Conservation (phyloP, 768 basidiomycete species). For the Mrakia frigida region DNA sequence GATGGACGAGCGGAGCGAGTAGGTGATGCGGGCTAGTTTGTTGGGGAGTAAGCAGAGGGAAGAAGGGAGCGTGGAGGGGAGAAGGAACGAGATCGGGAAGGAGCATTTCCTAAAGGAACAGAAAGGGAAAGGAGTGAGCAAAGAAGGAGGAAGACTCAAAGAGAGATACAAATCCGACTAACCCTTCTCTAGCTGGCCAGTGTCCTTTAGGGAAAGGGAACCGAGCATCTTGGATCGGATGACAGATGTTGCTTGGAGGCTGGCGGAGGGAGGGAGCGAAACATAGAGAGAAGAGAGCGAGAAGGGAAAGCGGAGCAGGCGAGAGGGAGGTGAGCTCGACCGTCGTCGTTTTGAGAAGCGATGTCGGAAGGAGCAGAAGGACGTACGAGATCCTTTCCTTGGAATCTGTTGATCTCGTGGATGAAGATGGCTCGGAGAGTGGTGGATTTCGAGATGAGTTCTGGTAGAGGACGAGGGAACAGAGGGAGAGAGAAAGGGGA, state of each 20-base stretch:
- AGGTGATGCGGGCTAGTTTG: constrained; percentile 13
- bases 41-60: constrained; percentile 12
- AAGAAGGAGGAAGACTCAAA: neutral
- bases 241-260: constrained; percentile 17
- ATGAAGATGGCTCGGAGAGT: constrained; percentile 10
- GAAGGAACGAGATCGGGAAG: constrained; percentile 1
- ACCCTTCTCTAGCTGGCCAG: constrained; percentile 18
- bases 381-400: constrained; percentile 15
- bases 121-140: neutral
- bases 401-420: neutral
- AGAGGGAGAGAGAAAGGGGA: neutral
- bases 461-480: neutral
- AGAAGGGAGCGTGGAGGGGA: neutral
- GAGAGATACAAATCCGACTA: neutral
- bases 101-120: neutral
- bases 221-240: constrained; percentile 4
- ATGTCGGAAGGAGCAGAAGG: neutral
- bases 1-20: constrained; percentile 10
- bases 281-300: too few relatives aligned
- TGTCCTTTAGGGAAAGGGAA: neutral
- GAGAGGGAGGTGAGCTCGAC: neutral
- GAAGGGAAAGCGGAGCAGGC: too few relatives aligned
- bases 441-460: constrained; percentile 5
- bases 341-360: too few relatives aligned
- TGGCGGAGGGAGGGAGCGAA: neutral